Base-by-base conservation (phyloP, 176 grass and related monocot genomes). In the Aegilops tauschii region DNA sequence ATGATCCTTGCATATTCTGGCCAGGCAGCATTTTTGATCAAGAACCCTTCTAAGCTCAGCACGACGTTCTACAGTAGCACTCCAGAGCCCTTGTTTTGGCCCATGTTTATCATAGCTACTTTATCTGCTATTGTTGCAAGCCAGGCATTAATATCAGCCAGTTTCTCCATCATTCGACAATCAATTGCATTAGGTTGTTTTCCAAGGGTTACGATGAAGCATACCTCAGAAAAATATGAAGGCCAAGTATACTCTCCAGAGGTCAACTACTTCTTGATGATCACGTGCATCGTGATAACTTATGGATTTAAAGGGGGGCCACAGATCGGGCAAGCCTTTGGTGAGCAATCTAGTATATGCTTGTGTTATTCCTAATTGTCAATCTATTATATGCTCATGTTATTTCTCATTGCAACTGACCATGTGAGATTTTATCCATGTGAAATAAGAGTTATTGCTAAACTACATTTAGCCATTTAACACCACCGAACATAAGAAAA, bases 141-240 rank as follows among this genome's bases (percentile, higher is more conserved):
- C 58, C 94, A 97, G 70, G 81, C 94, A 79, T 59, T 97, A 79
- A 94, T 97, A 76, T 92, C 92, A 71, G 92, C 94, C 35, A 97
- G 94, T 76, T 97, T 90, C 80, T 97, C 94, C 62, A 97, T 97
- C 88, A 94, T 97, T 73, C 91, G 65, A 50, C 92, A 97, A 84
- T 96, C 94, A 31, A 86, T 92, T 58, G 89, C 91, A 18, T 86
- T 97, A 61, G 94, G 85, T 64, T 97, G 92, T 81, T 97, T 97
- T 82, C 94, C 94, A 10, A 89, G 94, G 65, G 94, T 94, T 45
- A 97, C 94, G 27, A 97, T 97, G 92, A 88, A 83, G 39, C 94
- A 94, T 40, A 97, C 92, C 80, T 97, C 94, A 20, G 52, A 77
- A 23, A 89, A 93, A 40, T 85, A 96, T 31, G 94, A 96, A 80